Evolutionary conservation across 345 rosid species (phyloP).

Genomic region (Salix caprea): DNA sequence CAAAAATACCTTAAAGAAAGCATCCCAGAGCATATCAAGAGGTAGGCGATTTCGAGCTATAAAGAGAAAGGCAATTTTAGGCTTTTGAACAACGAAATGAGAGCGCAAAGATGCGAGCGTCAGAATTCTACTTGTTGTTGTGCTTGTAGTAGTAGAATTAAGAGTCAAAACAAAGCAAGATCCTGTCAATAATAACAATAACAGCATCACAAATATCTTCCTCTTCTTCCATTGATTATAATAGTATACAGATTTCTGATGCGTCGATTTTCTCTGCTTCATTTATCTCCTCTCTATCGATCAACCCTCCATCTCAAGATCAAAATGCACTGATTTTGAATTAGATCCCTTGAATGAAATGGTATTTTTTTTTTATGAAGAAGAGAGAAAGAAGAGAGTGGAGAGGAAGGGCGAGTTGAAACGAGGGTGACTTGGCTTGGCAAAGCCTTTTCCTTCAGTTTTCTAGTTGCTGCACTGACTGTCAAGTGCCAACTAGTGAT

Average conservation of each 20-base stretch:
- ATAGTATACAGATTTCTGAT: conserved; percentile 32
- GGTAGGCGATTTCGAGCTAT: conserved; percentile 86
- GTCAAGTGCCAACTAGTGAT: not conserved
- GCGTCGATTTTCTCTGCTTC: conserved; percentile 61
- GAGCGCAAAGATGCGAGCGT: conserved; percentile 43
- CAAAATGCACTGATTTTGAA: not conserved
- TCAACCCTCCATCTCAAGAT: not conserved
- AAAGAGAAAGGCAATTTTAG: conserved; percentile 80
- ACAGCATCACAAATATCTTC: conserved; percentile 30
- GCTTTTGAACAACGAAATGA: conserved; percentile 29
- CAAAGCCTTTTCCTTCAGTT: not conserved
- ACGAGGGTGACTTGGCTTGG: not conserved
- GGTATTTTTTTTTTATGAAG: too few species aligned
- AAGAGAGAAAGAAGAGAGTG: not conserved
- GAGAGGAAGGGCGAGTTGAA: not conserved
- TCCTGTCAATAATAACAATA: conserved; percentile 35
- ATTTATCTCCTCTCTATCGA: conserved; percentile 17
- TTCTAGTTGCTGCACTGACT: not conserved
- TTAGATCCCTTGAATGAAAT: not conserved
- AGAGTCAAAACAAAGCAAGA: conserved; percentile 44
- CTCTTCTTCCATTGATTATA: conserved; percentile 59
- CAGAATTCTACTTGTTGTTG: conserved; percentile 23
- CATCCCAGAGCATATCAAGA: conserved; percentile 80
- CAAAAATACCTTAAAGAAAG: conserved; percentile 56
- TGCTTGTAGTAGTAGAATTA: too few species aligned